phyloP scores from a whole-genome alignment of 495 filamentous ascomycete genomes.

The Eremomyces bilateralis region DNA sequence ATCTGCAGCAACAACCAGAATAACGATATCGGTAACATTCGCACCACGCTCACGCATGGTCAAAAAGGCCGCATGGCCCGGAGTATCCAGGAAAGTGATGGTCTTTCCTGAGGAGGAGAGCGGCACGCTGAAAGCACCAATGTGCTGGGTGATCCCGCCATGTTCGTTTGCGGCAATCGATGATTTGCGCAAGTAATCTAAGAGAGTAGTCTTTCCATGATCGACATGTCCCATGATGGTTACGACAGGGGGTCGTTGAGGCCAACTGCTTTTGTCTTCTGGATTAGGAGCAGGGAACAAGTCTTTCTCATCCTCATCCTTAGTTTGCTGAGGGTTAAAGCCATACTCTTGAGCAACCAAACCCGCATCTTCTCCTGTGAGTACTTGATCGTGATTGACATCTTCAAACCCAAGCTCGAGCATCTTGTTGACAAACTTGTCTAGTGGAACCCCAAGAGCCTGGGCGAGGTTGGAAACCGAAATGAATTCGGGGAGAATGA shows the following conservation, averaged over 20 bases:
- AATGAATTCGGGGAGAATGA: slow-evolving; percentile 67
- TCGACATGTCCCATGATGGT: slow-evolving; percentile 99
- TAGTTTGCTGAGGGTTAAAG: slow-evolving; percentile 72
- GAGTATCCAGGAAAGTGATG: slow-evolving; percentile 95
- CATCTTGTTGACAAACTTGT: slow-evolving; percentile 55
- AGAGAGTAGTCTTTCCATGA: slow-evolving; percentile 91
- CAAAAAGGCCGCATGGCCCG: slow-evolving; percentile 87
- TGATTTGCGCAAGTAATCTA: slow-evolving; percentile 85
- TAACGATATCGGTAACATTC: slow-evolving; percentile 88
- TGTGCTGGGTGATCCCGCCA: slow-evolving; percentile 96
- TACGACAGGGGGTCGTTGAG: slow-evolving; percentile 70
- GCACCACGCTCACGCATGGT: slow-evolving; percentile 92
- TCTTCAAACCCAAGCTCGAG: slow-evolving; percentile 68
- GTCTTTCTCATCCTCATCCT: slow-evolving; percentile 36
- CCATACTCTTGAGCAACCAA: slow-evolving; percentile 84
- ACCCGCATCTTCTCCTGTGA: slow-evolving; percentile 77
- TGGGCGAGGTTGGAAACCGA: slow-evolving; percentile 67
- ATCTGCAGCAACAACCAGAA: slow-evolving; percentile 90
- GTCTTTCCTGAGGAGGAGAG: slow-evolving; percentile 56
- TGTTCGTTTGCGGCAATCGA: slow-evolving; percentile 80
- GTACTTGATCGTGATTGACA: slow-evolving; percentile 52
- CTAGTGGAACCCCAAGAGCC: slow-evolving; percentile 45
- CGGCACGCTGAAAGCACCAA: slow-evolving; percentile 89
- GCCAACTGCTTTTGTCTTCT: slow-evolving; percentile 48
- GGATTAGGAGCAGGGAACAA: slow-evolving; percentile 45